Conservation (phyloP, 306 rosid genomes). For the Cyamopsis tetragonoloba region DNA sequence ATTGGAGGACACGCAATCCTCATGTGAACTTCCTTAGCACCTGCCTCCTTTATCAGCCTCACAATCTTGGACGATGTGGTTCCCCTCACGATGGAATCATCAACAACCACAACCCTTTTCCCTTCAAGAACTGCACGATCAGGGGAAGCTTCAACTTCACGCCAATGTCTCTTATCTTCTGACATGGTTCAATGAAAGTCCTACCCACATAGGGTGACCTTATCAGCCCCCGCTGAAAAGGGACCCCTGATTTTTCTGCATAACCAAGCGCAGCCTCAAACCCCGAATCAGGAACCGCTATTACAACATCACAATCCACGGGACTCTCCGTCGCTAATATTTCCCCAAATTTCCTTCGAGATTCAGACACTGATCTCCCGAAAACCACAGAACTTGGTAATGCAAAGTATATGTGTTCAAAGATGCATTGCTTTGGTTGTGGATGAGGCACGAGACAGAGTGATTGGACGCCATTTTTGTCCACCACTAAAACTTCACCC, state of each 20-base stretch:
- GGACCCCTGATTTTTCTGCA: constrained; percentile 76
- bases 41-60: constrained; percentile 71
- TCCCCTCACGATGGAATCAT: constrained; percentile 88
- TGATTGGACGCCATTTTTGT: constrained; percentile 59
- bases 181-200: constrained; percentile 89
- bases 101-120: constrained; percentile 89
- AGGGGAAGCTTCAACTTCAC: constrained; percentile 72
- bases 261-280: constrained; percentile 91
- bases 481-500: constrained; percentile 72
- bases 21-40: constrained; percentile 90
- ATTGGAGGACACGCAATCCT: constrained; percentile 88
- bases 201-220: constrained; percentile 90
- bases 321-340: constrained; percentile 70
- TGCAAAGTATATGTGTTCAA: constrained; percentile 87
- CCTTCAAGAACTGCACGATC: constrained; percentile 73
- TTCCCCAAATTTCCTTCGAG: constrained; percentile 63
- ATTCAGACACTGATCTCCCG: constrained; percentile 71
- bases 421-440: constrained; percentile 64
- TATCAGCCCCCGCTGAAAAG: constrained; percentile 84
- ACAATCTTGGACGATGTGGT: constrained; percentile 85
- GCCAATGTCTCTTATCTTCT: constrained; percentile 78
- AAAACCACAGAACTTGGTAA: constrained; percentile 65
- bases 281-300: constrained; percentile 86
- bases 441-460: constrained; percentile 73
- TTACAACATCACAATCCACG: constrained; percentile 82